Conservation (phyloP, 495 filamentous ascomycete genomes). For the Massariosphaeria phaeospora region DNA sequence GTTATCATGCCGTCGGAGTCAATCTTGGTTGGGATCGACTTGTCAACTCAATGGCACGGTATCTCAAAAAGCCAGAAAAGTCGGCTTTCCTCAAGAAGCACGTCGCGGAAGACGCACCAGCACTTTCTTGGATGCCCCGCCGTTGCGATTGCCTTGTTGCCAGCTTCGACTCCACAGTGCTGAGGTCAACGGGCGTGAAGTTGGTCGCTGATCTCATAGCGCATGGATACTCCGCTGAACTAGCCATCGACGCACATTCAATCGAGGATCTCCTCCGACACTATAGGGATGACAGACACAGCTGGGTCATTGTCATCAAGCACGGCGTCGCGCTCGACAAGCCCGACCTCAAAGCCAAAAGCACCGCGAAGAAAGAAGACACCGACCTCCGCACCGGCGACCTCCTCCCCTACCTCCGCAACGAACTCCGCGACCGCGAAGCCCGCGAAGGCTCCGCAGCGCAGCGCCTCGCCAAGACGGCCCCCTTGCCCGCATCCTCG, state of each 20-base stretch:
- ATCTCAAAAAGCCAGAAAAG: constrained; percentile 57
- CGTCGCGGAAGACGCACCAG: constrained; percentile 43
- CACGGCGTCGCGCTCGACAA: constrained; percentile 60
- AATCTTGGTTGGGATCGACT: constrained; percentile 85
- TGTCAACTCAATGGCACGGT: constrained; percentile 58
- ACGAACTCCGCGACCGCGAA: constrained; percentile 75
- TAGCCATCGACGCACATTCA: constrained; percentile 66
- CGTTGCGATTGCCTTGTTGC: constrained; percentile 82
- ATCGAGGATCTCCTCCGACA: constrained; percentile 65
- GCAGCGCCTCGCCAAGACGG: constrained; percentile 42
- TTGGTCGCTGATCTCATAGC: constrained; percentile 76
- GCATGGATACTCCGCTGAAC: constrained; percentile 82
- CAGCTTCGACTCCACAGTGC: constrained; percentile 70
- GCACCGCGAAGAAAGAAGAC: constrained; percentile 72
- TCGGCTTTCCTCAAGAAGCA: constrained; percentile 51
- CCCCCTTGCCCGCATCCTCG: constrained; percentile 30
- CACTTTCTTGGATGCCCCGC: constrained; percentile 38
- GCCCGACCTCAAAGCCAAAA: constrained; percentile 68
- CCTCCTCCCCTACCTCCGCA: constrained; percentile 73
- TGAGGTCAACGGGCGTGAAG: constrained; percentile 68
- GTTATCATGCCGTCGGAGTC: constrained; percentile 81
- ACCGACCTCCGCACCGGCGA: constrained; percentile 69
- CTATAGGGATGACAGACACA: constrained; percentile 68
- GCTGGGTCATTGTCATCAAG: constrained; percentile 82
- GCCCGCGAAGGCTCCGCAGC: constrained; percentile 52